Evolutionary conservation across 2,329 filamentous ascomycete species (phyloP), one percentile per base, ranked within the genome.

Genomic region (Chrysoporthe puriensis): DNA sequence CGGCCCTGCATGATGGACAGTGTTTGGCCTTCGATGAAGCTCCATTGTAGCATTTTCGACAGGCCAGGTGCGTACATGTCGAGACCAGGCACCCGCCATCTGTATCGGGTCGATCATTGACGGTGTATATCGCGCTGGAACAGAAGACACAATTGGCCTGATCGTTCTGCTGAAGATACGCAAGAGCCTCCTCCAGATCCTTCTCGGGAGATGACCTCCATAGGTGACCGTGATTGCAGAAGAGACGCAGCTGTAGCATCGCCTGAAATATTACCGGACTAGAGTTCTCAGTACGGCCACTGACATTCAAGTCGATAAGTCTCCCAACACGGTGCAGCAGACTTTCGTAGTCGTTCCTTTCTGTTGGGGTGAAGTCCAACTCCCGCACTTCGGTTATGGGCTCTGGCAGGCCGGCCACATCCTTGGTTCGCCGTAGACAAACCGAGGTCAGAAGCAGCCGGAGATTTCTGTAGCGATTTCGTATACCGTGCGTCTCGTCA

Each of bases 181-280:
- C 42, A n/a, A 63, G n/a, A 5, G 50, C 43, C 32, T 44, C 42
- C 34, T 63, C 62, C 16, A 63, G 21, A 42, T 32, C 40, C 13
- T 7, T 44, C 18, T 32, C 50, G 2, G 14, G 3, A 4, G 36
- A 56, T 13, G 8, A 57, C 18, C 1, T 46, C 16, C 36, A 14
- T 14, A 57, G 16, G 13, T 7, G 54, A 16, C 62, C 50, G 26
- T 54, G 40, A 13, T 63, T 63, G 21, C 62, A 63, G 62, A 63
- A 63, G 3, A 63, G 36, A 4, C 62, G 62, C 11, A 63, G 62
- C 13, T 43, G 50, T 14, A 63, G 26, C 21, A 63, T n/a, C 5
- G 48, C 32, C 18, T 63, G 48, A 44, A 63, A 43, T 11, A 63
- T 43, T 2, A 57, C 32, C 32, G 54, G 54, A 40, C 62, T 54